Evolutionary conservation across 2,329 filamentous ascomycete genomes (phyloP).

Genomic region (Phoma sp.): DNA sequence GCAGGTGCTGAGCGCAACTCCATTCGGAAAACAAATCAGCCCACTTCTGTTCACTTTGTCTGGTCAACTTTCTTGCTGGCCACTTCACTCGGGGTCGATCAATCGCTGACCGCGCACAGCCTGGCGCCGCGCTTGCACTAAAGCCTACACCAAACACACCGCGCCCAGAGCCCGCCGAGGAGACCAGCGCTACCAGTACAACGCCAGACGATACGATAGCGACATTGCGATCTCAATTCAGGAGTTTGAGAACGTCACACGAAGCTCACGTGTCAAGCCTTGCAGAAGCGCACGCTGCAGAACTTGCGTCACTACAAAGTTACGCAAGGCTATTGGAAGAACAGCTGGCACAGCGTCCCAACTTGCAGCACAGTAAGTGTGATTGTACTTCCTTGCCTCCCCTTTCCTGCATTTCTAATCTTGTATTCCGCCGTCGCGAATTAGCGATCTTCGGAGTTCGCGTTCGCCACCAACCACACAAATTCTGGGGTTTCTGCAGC

Average conservation of each 20-base stretch:
- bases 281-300: conserved; percentile 47
- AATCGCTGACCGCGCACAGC: conserved; percentile 26
- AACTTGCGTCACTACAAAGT: conserved; percentile 47
- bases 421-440: background rate
- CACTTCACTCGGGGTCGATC: background rate
- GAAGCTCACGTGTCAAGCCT: conserved; percentile 48
- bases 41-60: background rate
- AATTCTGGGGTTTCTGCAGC: conserved; percentile 1
- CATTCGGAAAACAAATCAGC: background rate
- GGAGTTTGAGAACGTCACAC: conserved; percentile 45
- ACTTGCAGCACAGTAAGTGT: conserved; percentile 40
- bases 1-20: background rate
- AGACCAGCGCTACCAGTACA: conserved; percentile 37
- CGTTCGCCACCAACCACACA: conserved; percentile 7
- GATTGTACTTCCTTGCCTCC: conserved; percentile 6
- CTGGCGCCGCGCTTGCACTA: conserved; percentile 13
- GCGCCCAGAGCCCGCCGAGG: conserved; percentile 31
- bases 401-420: conserved; percentile 4
- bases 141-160: conserved; percentile 19
- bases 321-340: conserved; percentile 49
- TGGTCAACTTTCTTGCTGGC: background rate
- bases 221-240: conserved; percentile 44
- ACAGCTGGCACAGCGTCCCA: conserved; percentile 33
- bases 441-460: conserved; percentile 10
- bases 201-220: conserved; percentile 42